Evolutionary conservation across 2,329 filamentous ascomycete genomes (phyloP), one percentile per base, ranked within the genome.

Genomic region (Claviceps quebecensis): DNA sequence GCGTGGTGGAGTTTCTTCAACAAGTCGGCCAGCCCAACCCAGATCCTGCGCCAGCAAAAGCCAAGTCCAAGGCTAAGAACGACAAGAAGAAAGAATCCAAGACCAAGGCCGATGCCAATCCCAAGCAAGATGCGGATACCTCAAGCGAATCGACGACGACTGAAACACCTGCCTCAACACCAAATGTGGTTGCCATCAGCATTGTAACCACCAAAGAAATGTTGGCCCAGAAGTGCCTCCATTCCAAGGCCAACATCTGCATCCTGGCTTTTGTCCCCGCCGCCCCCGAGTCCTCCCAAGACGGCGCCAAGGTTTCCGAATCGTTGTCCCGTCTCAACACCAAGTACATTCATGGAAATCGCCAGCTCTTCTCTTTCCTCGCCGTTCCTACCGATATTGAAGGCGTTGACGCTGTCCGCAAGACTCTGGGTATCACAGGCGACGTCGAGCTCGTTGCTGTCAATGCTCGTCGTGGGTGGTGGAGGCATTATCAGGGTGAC

Each of bases 391-490:
- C 72, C 43, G 71, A 74, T 39, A 56, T 67, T 34, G 64, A 64
- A 2, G 61, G 61, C 3, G 53, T 61, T 1, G 57, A 60, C 0
- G 84, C 84, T 57, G 54, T 71, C 2, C 60, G 60, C 23, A 58
- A 62, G 39, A 57, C 60, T 3, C 77, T 96, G 17, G 76, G 72
- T 1, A 72, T 96, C 22, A 65, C 68, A 1, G 70, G 72, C 1
- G 70, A 79, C 6, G 71, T 88, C 16, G 82, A 90, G 62, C 69
- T 97, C 45, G 73, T 97, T 51, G 89, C 89, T 16, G 66, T 95
- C 53, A 96, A 96, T 66, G 85, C 80, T 36, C 88, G 90, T 61
- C 81, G 89, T 50, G 77, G 78, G 43, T 98, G 93, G 93, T 94
- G 83, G 79, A 84, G 85, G 60, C 78, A 77, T 53, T 93, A 87